These are phyloP conservation scores for Phallus indusiatus DNA, from an alignment of 768 basidiomycete species.

Conservation along the genomic window DNA sequence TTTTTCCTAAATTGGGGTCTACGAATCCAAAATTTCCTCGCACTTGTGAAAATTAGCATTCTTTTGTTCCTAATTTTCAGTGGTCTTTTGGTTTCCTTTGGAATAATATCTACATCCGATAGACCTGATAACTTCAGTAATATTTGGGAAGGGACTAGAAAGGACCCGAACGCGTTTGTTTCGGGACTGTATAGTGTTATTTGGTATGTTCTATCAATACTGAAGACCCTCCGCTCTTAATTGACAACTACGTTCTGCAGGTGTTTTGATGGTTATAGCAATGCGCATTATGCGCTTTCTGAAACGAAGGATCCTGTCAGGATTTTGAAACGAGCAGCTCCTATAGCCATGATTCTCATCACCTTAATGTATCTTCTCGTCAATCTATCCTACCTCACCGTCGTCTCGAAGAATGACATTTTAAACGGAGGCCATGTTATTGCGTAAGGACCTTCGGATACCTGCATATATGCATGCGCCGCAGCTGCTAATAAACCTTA, in stretches of 20 bases:
- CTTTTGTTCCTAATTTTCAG: slow-evolving; percentile 41
- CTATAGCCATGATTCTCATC: slow-evolving; percentile 53
- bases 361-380: slow-evolving; percentile 51
- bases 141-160: slow-evolving; percentile 53
- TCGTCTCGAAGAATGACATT: slow-evolving; percentile 62
- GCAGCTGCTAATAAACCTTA: background rate
- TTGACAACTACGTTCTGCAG: slow-evolving; percentile 22
- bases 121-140: slow-evolving; percentile 43
- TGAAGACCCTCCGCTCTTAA: background rate
- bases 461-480: background rate
- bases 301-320: slow-evolving; percentile 61
- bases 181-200: slow-evolving; percentile 61
- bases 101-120: background rate
- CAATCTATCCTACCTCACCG: slow-evolving; percentile 68
- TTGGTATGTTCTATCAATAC: slow-evolving; percentile 33
- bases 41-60: slow-evolving; percentile 49
- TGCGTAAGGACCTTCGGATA: slow-evolving; percentile 41
- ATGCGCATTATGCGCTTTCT: slow-evolving; percentile 66
- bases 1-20: slow-evolving; percentile 44
- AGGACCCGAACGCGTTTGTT: slow-evolving; percentile 48
- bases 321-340: slow-evolving; percentile 63
- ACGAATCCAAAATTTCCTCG: slow-evolving; percentile 54
- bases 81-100: slow-evolving; percentile 32
- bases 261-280: slow-evolving; percentile 66
- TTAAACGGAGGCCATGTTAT: slow-evolving; percentile 52